Base-by-base conservation (phyloP, 306 rosid species). In the Lagenaria siceraria region DNA sequence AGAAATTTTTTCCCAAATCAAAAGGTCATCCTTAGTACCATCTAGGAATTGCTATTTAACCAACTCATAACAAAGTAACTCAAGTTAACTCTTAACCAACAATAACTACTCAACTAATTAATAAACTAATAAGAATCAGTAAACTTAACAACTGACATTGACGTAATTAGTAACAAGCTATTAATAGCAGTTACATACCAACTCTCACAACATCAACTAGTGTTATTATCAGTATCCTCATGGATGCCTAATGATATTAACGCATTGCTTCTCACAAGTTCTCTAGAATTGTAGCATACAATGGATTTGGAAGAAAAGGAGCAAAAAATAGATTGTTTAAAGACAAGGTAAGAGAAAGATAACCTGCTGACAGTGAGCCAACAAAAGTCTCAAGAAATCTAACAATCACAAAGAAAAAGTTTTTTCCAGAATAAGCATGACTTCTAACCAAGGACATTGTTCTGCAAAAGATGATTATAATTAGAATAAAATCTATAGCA, bases 351-450 rank as follows among this genome's bases (percentile, higher is more conserved):
- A 21, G 27, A 33, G 60, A 78, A 59, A 64, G 78, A 83, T 78
- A 27, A 95, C 99, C 97, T 86, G 99, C 90, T 78, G 99, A 95
- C 93, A 95, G 24, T 33, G 99, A 95, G 80, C 99, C 99, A 74
- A 92, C 93, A 85, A 95, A 95, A 75, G 99, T 95, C 89, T 95
- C 99, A 77, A 95, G 88, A 90, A 95, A 95, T 84, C 97, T 86
- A 75, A 92, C 87, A 77, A 95, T 51, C 88, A 92, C 87, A 90
- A 92, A 87, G 77, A 95, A 85, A 68, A 95, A 81, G 84, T 92
- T 92, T 77, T 89, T 88, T 82, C 88, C 93, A 69, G 96, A 78
- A 40, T 86, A 82, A 59, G 87, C 86, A 42, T 88, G 82, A 82
- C 88, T 86, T 84, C 79, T 89, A 77, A 89, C 91, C 82, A 85